Evolutionary conservation across 768 basidiomycete species (phyloP).

Genomic region (Chiua virens): DNA sequence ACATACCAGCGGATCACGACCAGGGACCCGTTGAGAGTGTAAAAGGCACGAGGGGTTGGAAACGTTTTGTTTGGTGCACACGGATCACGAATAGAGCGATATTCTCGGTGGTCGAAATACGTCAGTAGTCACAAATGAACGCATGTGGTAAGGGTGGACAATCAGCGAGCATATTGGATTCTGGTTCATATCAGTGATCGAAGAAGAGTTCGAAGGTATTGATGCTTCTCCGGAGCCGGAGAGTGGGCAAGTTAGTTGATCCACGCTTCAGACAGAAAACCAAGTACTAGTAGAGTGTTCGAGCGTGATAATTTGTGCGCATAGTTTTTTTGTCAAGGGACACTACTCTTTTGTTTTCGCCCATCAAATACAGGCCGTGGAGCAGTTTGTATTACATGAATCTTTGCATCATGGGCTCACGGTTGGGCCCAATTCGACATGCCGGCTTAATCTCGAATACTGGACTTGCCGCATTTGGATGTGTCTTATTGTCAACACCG

Average conservation of each 20-base stretch:
- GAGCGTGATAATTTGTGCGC: too few relatives aligned
- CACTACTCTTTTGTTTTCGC: slow-evolving; percentile 3
- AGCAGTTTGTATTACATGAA: background rate
- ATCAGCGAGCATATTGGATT: background rate
- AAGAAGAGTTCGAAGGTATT: background rate
- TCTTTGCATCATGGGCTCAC: background rate
- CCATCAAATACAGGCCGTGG: background rate
- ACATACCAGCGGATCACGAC: background rate
- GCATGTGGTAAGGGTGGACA: background rate
- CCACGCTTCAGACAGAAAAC: background rate
- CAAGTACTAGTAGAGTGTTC: too few relatives aligned
- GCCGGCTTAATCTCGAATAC: slow-evolving; percentile 2
- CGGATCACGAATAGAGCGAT: too few relatives aligned
- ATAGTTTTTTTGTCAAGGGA: too few relatives aligned
- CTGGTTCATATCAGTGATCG: background rate
- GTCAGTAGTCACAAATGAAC: slow-evolving; percentile 3
- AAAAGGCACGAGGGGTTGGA: background rate
- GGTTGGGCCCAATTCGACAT: background rate
- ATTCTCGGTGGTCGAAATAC: background rate
- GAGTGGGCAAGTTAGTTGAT: too few relatives aligned
- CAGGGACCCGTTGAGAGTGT: background rate
- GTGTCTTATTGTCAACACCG: slow-evolving; percentile 16
- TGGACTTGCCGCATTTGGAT: slow-evolving; percentile 22
- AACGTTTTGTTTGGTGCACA: background rate
- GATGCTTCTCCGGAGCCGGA: too few relatives aligned